Evolutionary conservation across 2,329 filamentous ascomycete genomes (phyloP).

Genomic region (Arthrobotrys entomopaga): DNA sequence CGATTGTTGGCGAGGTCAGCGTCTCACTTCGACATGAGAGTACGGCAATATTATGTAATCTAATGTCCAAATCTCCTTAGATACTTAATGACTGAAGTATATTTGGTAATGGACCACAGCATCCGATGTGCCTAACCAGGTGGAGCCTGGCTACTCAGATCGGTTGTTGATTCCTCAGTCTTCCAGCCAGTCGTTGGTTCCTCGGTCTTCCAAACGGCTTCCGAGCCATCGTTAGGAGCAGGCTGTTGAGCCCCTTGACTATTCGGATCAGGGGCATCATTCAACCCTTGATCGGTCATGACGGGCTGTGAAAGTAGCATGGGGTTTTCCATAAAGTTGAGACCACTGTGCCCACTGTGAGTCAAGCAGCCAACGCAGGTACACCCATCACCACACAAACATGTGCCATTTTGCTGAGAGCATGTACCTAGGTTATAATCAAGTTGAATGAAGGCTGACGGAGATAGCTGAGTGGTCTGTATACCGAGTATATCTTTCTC

Average conservation of each 20-base stretch:
- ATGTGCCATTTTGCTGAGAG: conserved; percentile 56
- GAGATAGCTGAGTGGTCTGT: conserved; percentile 53
- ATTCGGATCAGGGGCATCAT: conserved; percentile 12
- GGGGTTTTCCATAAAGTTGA: conserved; percentile 18
- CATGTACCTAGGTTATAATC: conserved; percentile 57
- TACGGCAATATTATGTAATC: too few species aligned
- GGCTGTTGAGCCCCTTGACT: conserved; percentile 13
- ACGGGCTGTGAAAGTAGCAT: conserved; percentile 18
- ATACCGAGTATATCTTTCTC: conserved; percentile 31
- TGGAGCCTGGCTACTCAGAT: neutral
- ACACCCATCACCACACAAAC: conserved; percentile 59
- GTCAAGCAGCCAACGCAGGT: conserved; percentile 58
- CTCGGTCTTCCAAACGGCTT: conserved; percentile 36
- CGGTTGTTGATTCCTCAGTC: conserved; percentile 3
- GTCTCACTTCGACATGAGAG: too few species aligned
- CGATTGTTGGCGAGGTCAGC: too few species aligned
- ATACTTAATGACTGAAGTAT: too few species aligned
- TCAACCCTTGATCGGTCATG: conserved; percentile 9
- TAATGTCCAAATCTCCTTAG: too few species aligned
- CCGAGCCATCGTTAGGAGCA: conserved; percentile 9
- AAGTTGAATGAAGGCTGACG: conserved; percentile 57
- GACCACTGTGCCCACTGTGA: conserved; percentile 54
- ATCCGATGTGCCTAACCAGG: too few species aligned
- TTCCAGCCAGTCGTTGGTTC: conserved; percentile 15
- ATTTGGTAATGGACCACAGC: too few species aligned